Base-by-base conservation (phyloP, 2,329 filamentous ascomycete genomes). In the Botryosphaeria dothidea region DNA sequence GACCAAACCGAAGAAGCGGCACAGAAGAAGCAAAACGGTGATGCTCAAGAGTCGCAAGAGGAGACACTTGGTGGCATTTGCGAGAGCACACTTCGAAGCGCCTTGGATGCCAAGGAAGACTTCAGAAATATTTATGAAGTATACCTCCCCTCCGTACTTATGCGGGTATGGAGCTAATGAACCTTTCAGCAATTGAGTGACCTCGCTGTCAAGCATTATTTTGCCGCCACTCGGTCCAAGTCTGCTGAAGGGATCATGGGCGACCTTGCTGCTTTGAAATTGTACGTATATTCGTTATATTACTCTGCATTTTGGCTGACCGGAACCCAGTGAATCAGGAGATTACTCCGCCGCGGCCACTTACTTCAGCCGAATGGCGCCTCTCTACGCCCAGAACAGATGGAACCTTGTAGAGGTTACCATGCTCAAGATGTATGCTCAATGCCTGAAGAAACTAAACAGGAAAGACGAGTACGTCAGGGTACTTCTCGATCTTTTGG, bases 261-360 rank as follows among this genome's bases (percentile, higher is more conserved):
- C 9, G 95, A 99, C 76, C 84, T 98, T 51, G 95, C 93, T 1
- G 85, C 95, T 4, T 81, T 97, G 58, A 93, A 94, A 71, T 95
- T 90, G 74, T 78, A 73, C 52, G 75, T 69, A 34, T n/a, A 3
- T 43, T 21, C 49, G n/a, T 51, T 51, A 11, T 27, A 38, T 92
- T 4, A 92, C 93, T 4, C 90, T n/a, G n/a, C 89, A 64, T 90
- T 93, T 3, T 75, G 90, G 92, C 13, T 95, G 98, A 76, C 84
- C 98, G 54, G 94, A 93, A 1, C 85, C 94, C 5, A 81, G 73
- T 70, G 86, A 91, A 66, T 82, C 91, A 3, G 85, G 86, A 23
- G 91, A 98, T 69, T 93, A 89, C 72, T 82, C 81, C 2, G 85
- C 87, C 1, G 93, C 95, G 0, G 88, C 91, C 0, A 85, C 85